Base-by-base conservation (phyloP, 2,329 filamentous ascomycete genomes). In the Hypoxylon sp. region DNA sequence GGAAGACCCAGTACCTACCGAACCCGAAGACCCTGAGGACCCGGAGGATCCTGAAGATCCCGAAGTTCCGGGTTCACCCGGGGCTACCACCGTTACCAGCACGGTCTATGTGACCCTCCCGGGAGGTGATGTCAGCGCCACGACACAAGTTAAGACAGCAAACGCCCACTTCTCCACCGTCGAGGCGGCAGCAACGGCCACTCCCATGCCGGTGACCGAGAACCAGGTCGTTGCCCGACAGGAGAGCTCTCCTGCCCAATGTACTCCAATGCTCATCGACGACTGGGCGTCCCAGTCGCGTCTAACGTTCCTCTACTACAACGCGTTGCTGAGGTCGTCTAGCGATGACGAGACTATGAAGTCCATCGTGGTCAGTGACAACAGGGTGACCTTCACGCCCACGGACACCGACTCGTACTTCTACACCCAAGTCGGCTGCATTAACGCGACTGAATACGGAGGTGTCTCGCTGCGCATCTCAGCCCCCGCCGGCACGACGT, bases 241-340 rank as follows among this genome's bases (percentile, higher is more conserved):
- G 6, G 66, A 55, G 11, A 27, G 15, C n/a, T 17, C 42, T 2
- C 11, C 41, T 4, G 53, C 46, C 1, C 58, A 62, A 1, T 83
- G 81, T 66, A 70, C 73, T 9, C 69, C 74, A 29, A 70, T 83
- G 5, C 67, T 84, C 21, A 77, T 87, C 50, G 84, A 87, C 61
- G 84, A 87, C 73, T 87, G 82, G 79, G 77, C 77, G 50, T 87
- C 84, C 7, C 84, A 87, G 68, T 87, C 84, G 4, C 82, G 84
- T 24, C 71, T 87, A 48, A 84, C 81, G 1, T 87, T 87, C 70
- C 72, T 87, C 13, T 82, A 76, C 66, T 87, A 87, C 75, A 87
- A 87, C 67, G 77, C 84, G 31, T 74, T 86, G 73, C 73, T 81
- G 2, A 74, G 81, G 60, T 76, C 84, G 3, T 81, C 81, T 4